Conservation (phyloP, 805 yeast genomes). For the Wickerhamomyces bisporus region DNA sequence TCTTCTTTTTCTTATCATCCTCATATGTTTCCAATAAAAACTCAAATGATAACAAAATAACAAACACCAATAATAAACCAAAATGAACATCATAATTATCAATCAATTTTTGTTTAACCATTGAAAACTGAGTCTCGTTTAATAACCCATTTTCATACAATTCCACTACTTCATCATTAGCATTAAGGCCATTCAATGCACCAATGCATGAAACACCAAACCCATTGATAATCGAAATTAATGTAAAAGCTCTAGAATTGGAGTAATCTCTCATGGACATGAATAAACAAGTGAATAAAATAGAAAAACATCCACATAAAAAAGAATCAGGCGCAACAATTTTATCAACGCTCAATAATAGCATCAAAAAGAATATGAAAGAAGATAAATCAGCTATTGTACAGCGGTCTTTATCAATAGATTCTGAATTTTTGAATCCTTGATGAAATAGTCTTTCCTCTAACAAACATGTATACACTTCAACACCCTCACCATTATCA, state of each 20-base stretch:
- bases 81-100: background rate
- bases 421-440: too few species aligned
- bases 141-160: background rate
- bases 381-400: background rate
- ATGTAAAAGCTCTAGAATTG: background rate
- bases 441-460: too few species aligned
- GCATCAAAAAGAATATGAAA: background rate
- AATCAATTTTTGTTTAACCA: background rate
- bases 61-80: background rate
- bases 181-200: background rate
- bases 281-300: constrained; percentile 4
- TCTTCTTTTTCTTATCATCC: background rate
- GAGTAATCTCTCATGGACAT: constrained; percentile 1
- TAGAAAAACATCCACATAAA: constrained; percentile 2
- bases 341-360: constrained; percentile 2
- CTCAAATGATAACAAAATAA: background rate
- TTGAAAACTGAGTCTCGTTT: background rate
- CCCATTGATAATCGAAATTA: constrained; percentile 3
- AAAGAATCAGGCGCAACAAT: constrained; percentile 1
- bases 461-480: too few species aligned
- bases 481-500: too few species aligned
- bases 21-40: background rate
- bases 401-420: background rate
- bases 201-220: constrained; percentile 4
- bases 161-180: background rate